Percentiles rank a stretch among this genome's conserved stretches.
Conservation (phyloP, 2,329 filamentous ascomycete genomes). For the Fusarium nisikadoi region DNA sequence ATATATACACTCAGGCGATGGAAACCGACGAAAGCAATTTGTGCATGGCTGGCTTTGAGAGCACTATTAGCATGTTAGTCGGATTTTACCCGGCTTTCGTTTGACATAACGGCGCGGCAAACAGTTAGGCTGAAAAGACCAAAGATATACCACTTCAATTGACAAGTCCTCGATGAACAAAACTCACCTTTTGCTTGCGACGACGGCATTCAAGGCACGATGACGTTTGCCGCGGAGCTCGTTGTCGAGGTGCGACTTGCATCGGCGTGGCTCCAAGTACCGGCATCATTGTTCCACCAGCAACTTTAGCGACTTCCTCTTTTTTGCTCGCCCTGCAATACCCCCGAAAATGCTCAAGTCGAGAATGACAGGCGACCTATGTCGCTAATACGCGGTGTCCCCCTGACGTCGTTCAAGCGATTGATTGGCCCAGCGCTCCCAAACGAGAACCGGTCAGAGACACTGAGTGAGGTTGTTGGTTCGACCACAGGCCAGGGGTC, state of each 20-base stretch:
- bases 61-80: conserved; percentile 53
- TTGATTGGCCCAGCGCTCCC: conserved; percentile 8
- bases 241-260: conserved; percentile 35
- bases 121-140: neutral
- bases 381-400: neutral
- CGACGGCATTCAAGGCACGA: conserved; percentile 63
- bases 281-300: conserved; percentile 32
- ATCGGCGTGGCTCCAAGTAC: conserved; percentile 30
- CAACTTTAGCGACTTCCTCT: neutral
- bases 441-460: conserved; percentile 8
- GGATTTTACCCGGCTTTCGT: neutral
- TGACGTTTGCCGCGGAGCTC: conserved; percentile 48
- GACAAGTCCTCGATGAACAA: neutral
- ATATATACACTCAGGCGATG: conserved; percentile 63
- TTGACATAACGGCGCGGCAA: neutral
- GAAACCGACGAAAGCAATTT: conserved; percentile 64
- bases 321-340: neutral
- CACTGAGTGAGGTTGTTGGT: conserved; percentile 27
- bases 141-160: neutral
- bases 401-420: neutral
- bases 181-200: conserved; percentile 61
- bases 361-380: conserved; percentile 1
- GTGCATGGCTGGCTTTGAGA: conserved; percentile 65
- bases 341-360: neutral
- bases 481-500: conserved; percentile 1